Base-by-base conservation (phyloP, 352 stramenopile genomes). In the Thraustochytrium sp. region DNA sequence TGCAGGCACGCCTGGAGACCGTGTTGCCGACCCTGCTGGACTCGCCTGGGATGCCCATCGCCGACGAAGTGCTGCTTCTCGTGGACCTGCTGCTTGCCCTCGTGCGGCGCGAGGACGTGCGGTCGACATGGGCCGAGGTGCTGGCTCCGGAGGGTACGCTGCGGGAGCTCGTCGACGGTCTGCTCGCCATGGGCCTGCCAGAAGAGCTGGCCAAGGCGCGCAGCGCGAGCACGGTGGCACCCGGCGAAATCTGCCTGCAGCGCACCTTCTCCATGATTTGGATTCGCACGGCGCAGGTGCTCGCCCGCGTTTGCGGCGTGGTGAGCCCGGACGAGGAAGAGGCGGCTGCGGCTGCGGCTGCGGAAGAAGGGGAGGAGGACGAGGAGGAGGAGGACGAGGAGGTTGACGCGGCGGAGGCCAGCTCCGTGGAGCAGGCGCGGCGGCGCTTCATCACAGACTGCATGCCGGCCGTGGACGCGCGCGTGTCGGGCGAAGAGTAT, bases 211-310 rank as follows among this genome's bases (percentile, higher is more conserved):
- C 42, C 13, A 16, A 21, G 9, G 59, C 59, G 1, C 34, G 40
- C 13, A 16, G 26, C 36, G 42, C 59, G 36, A 72, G 40, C 40
- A 72, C 59, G 21, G 26, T 31, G 9, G 13, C 59, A 16, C 59
- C 36, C 26, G 0, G n/a, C 8, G 26, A 72, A 44, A 72, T 72
- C 46, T 72, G 59, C 40, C 8, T 72, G 29, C 59, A 72, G 36
- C 59, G 59, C 11, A 72, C 59, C 16, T 72, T 72, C 59, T 44
- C 59, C 42, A 72, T 72, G 59, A 9, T 63, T 21, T 63, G 54
- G 54, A 8, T 63, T 8, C 54, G 54, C 31, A 23, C 31, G 13
- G 23, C 31, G 5, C 54, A 63, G 31, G 31, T 63, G 8, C 54
- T 63, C 31, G 23, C 31, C 5, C n/a, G 54, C n/a, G 54, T 63